phyloP scores from a whole-genome alignment of 768 basidiomycete genomes.

The Macrolepiota dolichaula region DNA sequence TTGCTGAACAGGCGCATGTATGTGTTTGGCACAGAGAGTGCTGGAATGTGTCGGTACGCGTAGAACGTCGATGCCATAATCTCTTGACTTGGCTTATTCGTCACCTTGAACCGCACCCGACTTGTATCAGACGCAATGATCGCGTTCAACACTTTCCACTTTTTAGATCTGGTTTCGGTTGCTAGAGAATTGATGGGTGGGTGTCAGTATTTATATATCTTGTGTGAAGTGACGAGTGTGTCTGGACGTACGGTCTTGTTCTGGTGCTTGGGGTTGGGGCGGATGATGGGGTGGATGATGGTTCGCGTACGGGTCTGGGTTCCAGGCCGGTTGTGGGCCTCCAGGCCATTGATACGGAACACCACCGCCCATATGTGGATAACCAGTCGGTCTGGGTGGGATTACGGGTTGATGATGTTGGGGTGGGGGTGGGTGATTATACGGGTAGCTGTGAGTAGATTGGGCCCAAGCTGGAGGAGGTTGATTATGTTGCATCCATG shows the following conservation, averaged over 20 bases:
- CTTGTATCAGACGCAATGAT: conserved; percentile 51
- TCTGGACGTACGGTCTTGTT: neutral
- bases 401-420: neutral
- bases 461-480: neutral
- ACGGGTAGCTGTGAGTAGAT: neutral
- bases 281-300: neutral
- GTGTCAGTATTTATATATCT: neutral
- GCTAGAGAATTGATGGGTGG: neutral
- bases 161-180: conserved; percentile 21
- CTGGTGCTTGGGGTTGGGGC: neutral
- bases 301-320: neutral
- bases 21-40: conserved; percentile 31
- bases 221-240: neutral
- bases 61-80: conserved; percentile 42
- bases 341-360: neutral
- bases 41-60: conserved; percentile 31
- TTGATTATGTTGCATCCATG: neutral
- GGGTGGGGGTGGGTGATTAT: neutral
- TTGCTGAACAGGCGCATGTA: conserved; percentile 55
- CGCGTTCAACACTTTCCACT: conserved; percentile 51
- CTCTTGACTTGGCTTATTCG: conserved; percentile 35
- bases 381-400: neutral
- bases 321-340: neutral
- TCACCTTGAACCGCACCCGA: conserved; percentile 46
- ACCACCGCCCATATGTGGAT: neutral